Evolutionary conservation across 768 basidiomycete genomes (phyloP).

Genomic region (Multifurca ochricompacta): DNA sequence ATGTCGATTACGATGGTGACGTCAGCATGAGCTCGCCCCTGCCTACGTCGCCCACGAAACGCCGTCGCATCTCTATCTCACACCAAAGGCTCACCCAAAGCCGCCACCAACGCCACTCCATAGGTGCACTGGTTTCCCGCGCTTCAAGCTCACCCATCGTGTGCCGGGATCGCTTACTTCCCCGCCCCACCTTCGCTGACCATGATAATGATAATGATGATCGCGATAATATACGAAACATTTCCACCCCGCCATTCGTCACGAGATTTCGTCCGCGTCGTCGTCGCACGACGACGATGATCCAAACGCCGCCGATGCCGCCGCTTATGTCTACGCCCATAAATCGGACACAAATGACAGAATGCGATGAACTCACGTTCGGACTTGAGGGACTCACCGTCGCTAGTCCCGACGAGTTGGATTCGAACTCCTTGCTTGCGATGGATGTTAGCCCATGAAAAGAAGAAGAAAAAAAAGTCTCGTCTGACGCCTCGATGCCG

Average conservation of each 20-base stretch:
- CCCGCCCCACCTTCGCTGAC: not conserved
- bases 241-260: not conserved
- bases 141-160: not conserved
- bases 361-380: constrained; percentile 11
- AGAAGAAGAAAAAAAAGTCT: no score
- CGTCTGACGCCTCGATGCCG: no score
- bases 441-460: no score
- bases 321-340: not conserved
- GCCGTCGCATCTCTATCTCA: no score
- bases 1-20: not conserved
- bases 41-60: not conserved
- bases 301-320: not conserved
- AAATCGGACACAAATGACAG: not conserved
- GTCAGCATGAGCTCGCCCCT: not conserved
- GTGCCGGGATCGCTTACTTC: no score
- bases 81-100: no score
- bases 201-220: no score
- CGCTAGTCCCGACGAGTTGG: not conserved
- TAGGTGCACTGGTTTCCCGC: no score
- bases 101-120: no score
- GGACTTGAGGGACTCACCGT: constrained; percentile 8
- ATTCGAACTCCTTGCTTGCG: not conserved
- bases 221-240: not conserved
- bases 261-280: not conserved
- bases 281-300: no score